Percentiles rank a stretch among this genome's conserved stretches.
Conservation (phyloP, 2,329 filamentous ascomycete species). For the Aspergillus jensenii region DNA sequence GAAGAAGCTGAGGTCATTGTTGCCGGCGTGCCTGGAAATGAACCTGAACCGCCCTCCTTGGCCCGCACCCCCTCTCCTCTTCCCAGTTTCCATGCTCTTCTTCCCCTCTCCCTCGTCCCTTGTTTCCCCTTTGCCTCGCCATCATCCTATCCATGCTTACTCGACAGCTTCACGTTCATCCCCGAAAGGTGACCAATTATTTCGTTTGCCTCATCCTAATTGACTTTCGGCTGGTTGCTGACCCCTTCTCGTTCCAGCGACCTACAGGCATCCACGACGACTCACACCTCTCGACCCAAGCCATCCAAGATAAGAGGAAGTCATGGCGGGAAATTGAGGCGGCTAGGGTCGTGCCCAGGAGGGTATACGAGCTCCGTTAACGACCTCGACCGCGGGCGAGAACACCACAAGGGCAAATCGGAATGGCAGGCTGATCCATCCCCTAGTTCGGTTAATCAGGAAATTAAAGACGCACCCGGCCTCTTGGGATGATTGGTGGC, state of each 20-base stretch:
- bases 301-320: background rate
- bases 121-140: background rate
- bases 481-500: conserved; percentile 2
- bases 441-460: conserved; percentile 4
- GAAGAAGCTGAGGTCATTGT: background rate
- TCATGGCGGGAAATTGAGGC: background rate
- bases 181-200: background rate
- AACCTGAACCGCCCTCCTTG: background rate
- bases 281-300: background rate
- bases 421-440: conserved; percentile 2
- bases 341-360: background rate
- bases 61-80: background rate
- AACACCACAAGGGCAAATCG: background rate
- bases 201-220: background rate
- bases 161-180: background rate
- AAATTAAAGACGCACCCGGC: background rate
- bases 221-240: background rate
- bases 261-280: background rate
- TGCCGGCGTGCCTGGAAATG: background rate
- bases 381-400: background rate
- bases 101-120: background rate
- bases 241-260: background rate
- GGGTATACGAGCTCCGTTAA: background rate
- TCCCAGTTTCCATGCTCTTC: background rate
- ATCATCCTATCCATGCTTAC: background rate